Evolutionary conservation across 2,329 filamentous ascomycete genomes (phyloP).

Genomic region (Microcyclospora tardicrescens): DNA sequence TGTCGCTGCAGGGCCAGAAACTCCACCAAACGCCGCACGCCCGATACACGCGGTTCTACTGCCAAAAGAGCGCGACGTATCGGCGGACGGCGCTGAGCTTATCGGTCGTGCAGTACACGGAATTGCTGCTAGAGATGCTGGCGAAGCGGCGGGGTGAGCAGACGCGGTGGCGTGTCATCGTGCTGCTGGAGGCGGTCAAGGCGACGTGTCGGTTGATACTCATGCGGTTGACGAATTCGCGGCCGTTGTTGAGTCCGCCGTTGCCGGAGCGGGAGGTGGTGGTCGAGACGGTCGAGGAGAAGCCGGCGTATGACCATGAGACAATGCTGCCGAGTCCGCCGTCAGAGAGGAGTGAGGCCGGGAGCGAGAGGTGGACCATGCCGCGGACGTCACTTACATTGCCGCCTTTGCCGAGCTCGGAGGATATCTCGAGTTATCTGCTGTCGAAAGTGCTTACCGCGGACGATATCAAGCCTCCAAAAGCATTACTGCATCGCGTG

Average conservation of each 20-base stretch:
- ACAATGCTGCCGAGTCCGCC: slow-evolving; percentile 33
- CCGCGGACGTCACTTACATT: slow-evolving; percentile 81
- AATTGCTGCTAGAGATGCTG: slow-evolving; percentile 94
- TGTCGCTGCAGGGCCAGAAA: slow-evolving; percentile 35
- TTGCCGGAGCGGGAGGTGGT: slow-evolving; percentile 71
- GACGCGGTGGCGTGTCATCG: slow-evolving; percentile 72
- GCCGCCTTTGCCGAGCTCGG: slow-evolving; percentile 65
- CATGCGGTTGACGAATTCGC: slow-evolving; percentile 66
- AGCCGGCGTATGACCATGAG: slow-evolving; percentile 15
- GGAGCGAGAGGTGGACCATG: slow-evolving; percentile 60
- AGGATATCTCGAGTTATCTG: slow-evolving; percentile 77
- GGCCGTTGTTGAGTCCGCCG: slow-evolving; percentile 70
- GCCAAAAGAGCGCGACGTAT: slow-evolving; percentile 54
- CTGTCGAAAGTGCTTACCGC: slow-evolving; percentile 83
- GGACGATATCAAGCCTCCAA: slow-evolving; percentile 90
- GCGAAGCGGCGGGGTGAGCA: slow-evolving; percentile 75
- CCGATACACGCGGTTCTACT: slow-evolving; percentile 53
- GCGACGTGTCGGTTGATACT: slow-evolving; percentile 71
- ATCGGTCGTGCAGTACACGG: slow-evolving; percentile 86
- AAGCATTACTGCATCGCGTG: slow-evolving; percentile 66
- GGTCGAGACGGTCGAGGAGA: slow-evolving; percentile 30
- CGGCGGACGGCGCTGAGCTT: slow-evolving; percentile 67
- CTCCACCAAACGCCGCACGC: slow-evolving; percentile 40
- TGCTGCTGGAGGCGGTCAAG: slow-evolving; percentile 75
- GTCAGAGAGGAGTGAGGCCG: slow-evolving; percentile 27